Base-by-base conservation (phyloP, 2,329 filamentous ascomycete species). In the Paecilomyces dactylethromorphus region DNA sequence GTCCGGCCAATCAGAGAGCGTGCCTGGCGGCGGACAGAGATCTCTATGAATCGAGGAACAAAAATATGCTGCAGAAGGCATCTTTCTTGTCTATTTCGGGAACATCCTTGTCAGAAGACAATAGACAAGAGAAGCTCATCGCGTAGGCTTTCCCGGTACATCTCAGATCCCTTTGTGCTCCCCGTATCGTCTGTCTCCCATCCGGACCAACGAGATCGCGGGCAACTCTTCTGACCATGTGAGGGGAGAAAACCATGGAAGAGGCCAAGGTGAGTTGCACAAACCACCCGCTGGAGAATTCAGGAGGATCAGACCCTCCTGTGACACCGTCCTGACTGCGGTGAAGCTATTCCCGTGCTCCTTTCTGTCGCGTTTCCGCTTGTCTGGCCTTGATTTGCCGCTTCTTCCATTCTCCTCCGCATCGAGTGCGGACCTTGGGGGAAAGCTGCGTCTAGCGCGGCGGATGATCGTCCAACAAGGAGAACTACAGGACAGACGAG, bases 1-100 rank as follows among this genome's bases (percentile, higher is more conserved):
- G 57, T 62, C 62, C 62, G 59, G 61, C 66, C 68, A 69, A 69
- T 70, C 63, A 66, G 56, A 58, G 49, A 12, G 1, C 13, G 49
- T 18, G 13, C 49, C 18, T 24, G 49, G 49, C 49, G 35, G 13
- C 35, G 35, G 35, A 45, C 35, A 45, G 35, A 45, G 13, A 18
- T 3, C 1, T 18, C 13, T 5, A 13, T 15, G 35, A 45, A 18
- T 15, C 35, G 18, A 45, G 35, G 13, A 45, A n/a, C 21, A 52
- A 51, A 63, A 54, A 60, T 53, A 54, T 33, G 56, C n/a, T 31
- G 33, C 21, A 52, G 26, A 13, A 33, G n/a, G 11, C 35, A 35
- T 29, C 26, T 29, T 29, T 29, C 5, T 29, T 7, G 26, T 29
- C 3, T 4, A 29, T 29, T 29, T 29, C 5, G 5, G 1, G 3